These are phyloP conservation scores for Salpingoeca rosetta DNA, from an alignment of 78 protist species.

Conservation along the genomic window DNA sequence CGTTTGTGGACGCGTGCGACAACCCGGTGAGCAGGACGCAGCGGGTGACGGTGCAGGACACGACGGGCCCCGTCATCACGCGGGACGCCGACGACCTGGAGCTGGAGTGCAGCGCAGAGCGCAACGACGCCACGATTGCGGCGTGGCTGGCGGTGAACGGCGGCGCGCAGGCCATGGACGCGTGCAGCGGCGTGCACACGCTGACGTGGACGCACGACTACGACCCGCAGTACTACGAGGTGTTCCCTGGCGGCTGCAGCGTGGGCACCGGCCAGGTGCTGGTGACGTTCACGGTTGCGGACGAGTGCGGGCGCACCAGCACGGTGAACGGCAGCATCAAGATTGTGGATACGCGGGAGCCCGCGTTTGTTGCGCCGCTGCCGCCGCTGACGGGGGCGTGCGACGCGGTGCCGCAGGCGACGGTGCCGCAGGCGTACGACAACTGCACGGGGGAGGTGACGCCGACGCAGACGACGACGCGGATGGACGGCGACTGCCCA, in stretches of 20 bases:
- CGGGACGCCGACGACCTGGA: neutral
- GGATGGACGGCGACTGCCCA: neutral
- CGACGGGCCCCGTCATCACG: neutral
- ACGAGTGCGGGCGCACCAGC: neutral
- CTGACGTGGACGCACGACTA: no score
- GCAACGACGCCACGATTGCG: neutral
- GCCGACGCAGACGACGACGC: neutral
- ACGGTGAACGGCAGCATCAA: neutral
- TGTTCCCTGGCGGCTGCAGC: no score
- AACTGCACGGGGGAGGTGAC: neutral
- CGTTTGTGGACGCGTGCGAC: neutral
- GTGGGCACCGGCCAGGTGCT: no score
- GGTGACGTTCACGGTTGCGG: neutral
- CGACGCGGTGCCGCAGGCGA: neutral
- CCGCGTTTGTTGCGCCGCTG: neutral
- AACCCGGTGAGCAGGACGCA: neutral
- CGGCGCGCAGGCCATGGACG: neutral
- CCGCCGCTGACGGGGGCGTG: neutral
- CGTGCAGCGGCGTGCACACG: neutral
- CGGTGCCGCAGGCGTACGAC: neutral
- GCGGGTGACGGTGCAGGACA: neutral
- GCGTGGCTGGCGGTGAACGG: neutral
- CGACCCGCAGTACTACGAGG: no score
- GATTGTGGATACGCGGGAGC: neutral
- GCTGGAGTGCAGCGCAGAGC: neutral